Evolutionary conservation across 108 stramenopile species (phyloP), one percentile per base, ranked within the genome.

Genomic region (Mediolabrus comicus): DNA sequence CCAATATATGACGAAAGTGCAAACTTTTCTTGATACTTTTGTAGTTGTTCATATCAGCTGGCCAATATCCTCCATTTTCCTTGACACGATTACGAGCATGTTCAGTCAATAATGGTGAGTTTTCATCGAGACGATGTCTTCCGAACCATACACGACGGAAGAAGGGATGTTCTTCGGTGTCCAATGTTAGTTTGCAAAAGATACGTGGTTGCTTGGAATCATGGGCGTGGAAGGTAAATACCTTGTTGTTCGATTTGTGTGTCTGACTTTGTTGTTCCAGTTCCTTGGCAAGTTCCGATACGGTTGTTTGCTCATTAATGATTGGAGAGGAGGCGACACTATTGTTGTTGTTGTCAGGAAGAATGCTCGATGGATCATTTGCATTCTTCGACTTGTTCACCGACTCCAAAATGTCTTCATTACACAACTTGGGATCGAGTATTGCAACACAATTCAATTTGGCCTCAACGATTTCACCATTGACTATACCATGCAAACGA

Each of bases 401-500:
- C n/a, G 53, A 35, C 22, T 54, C 65, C 14, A 54, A 25, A 24
- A 22, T 25, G 24, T 66, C 65, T 3, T 14, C 17, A 1, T 33
- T 52, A 30, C 53, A 54, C 11, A 36, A 22, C 53, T 80, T 72
- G 10, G 82, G 69, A 51, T 87, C 85, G 26, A 92, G 75, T 43
- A 79, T 89, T 28, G 86, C 91, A 30, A 92, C 84, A 53, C 81
- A 81, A 63, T 86, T 86, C 39, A 92, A 63, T 6, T 81, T 77
- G 24, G 87, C 91, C 63, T 88, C 90, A 67, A 88, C 87, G 31
- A 92, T 92, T 64, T 88, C 91, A 8, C 90, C 87, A 5, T 83
- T 83, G 4, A 53, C 61, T 14, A 82, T 74, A 52, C 66, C 75
- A 69, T 82, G 88, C n/a, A 92, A 81, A 41, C 77, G 79, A 69